Conservation (phyloP, 305 asterid species). For the Solanum hybrid region DNA sequence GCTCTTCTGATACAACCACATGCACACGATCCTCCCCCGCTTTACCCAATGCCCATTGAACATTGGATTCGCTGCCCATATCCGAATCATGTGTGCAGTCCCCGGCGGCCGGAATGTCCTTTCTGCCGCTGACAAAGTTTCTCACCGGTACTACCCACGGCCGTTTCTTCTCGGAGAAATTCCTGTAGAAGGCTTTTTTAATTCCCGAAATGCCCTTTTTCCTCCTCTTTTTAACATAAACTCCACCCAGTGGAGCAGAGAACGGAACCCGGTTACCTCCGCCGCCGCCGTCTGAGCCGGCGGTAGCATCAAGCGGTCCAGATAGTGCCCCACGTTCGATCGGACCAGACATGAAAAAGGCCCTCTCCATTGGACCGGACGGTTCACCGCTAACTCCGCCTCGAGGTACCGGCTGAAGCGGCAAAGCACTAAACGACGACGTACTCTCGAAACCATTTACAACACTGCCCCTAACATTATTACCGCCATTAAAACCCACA, state of each 20-base stretch:
- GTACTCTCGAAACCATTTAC: constrained; percentile 77
- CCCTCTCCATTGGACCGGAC: constrained; percentile 71
- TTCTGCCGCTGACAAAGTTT: constrained; percentile 51
- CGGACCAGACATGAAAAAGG: constrained; percentile 97
- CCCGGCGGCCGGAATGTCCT: constrained; percentile 32
- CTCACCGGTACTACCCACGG: constrained; percentile 74
- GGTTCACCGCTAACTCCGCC: constrained; percentile 45
- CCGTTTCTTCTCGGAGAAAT: constrained; percentile 49
- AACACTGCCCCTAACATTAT: constrained; percentile 31
- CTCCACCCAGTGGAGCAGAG: constrained; percentile 83
- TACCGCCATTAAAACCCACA: constrained; percentile 31
- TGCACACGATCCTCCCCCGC: constrained; percentile 99
- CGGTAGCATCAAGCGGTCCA: constrained; percentile 58
- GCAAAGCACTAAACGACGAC: constrained; percentile 81
- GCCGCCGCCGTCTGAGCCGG: constrained; percentile 16
- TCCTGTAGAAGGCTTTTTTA: constrained; percentile 61
- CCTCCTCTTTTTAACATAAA: constrained; percentile 59
- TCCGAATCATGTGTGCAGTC: constrained; percentile 43
- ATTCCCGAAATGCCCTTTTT: constrained; percentile 69
- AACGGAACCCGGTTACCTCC: constrained; percentile 53
- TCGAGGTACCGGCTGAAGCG: constrained; percentile 85
- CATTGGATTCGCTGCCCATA: constrained; percentile 42
- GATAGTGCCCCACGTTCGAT: constrained; percentile 89
- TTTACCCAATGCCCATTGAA: constrained; percentile 93
- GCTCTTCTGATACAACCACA: constrained; percentile 93